These are phyloP conservation scores for Lipomyces lipofer DNA, from an alignment of 805 yeast genomes.

Conservation along the genomic window DNA sequence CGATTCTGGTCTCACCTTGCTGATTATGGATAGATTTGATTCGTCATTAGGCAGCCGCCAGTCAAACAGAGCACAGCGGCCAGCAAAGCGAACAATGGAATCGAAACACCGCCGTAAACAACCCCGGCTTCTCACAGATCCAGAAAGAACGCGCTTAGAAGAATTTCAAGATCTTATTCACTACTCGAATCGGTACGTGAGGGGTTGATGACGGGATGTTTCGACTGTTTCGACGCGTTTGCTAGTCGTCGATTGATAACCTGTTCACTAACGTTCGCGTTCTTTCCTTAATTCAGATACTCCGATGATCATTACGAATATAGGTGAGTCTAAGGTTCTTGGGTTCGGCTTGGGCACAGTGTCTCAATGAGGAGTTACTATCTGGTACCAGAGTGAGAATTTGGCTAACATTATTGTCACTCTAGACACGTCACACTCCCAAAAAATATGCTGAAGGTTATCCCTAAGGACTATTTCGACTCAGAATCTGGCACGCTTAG, in stretches of 20 bases:
- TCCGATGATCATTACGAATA: slow-evolving; percentile 91
- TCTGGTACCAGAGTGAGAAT: too few species aligned
- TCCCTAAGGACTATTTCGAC: slow-evolving; percentile 91
- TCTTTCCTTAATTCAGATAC: slow-evolving; percentile 52
- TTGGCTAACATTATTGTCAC: too few species aligned
- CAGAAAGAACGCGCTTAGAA: slow-evolving; percentile 80
- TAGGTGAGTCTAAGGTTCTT: slow-evolving; percentile 47
- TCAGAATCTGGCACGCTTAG: slow-evolving; percentile 92
- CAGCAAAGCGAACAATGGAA: too few species aligned
- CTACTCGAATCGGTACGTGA: slow-evolving; percentile 69
- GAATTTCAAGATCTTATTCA: slow-evolving; percentile 94
- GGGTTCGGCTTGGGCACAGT: too few species aligned
- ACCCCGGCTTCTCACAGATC: slow-evolving; percentile 70
- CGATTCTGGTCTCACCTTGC: too few species aligned
- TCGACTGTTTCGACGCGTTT: too few species aligned
- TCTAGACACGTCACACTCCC: slow-evolving; percentile 93
- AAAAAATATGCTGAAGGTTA: slow-evolving; percentile 88
- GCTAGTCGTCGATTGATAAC: too few species aligned
- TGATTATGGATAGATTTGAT: too few species aligned
- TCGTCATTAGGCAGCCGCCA: too few species aligned
- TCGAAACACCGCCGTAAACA: slow-evolving; percentile 20
- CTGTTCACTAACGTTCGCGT: neutral
- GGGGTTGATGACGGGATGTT: neutral
- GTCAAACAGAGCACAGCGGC: too few species aligned
- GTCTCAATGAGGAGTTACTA: too few species aligned